phyloP scores from a whole-genome alignment of 2,329 filamentous ascomycete genomes.

The Dothideomycetes sp. region DNA sequence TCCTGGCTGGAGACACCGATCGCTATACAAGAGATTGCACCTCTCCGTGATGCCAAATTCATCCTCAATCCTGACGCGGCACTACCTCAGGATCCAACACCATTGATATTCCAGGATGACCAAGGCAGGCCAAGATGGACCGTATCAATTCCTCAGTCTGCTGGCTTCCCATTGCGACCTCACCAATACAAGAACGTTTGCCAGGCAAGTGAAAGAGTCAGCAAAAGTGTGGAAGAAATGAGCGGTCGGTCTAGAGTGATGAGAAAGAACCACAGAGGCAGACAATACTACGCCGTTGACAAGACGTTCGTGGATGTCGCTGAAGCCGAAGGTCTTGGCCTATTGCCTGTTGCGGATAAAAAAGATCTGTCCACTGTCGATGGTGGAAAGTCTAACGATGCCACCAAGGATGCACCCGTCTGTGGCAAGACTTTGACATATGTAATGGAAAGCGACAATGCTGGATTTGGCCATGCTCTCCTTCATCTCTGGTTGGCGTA shows the following conservation, averaged over 20 bases:
- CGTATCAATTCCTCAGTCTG: constrained; percentile 59
- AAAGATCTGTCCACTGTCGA: constrained; percentile 17
- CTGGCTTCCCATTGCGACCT: constrained; percentile 55
- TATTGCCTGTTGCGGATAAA: constrained; percentile 48
- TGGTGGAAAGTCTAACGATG: constrained; percentile 15
- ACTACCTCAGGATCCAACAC: constrained; percentile 62
- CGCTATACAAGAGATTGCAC: too few species aligned
- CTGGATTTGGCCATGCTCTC: constrained; percentile 65
- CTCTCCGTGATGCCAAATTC: constrained; percentile 30
- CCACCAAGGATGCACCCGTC: constrained; percentile 19
- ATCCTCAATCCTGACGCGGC: constrained; percentile 57
- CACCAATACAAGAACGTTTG: constrained; percentile 61
- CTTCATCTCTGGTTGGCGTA: constrained; percentile 79
- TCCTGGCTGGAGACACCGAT: constrained; percentile 23
- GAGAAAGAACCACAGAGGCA: constrained; percentile 20
- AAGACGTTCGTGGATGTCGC: constrained; percentile 62
- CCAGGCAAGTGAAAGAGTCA: constrained; percentile 39
- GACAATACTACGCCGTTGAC: constrained; percentile 38
- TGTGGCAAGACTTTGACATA: constrained; percentile 68
- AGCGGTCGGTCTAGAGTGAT: constrained; percentile 22
- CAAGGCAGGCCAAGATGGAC: constrained; percentile 64
- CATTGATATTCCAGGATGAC: constrained; percentile 57
- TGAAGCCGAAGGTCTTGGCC: constrained; percentile 55
- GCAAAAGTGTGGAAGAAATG: constrained; percentile 19
- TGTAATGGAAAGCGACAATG: constrained; percentile 61